A percentile compares a stretch with the other conserved stretches of the same genome.
Conservation (phyloP, 345 rosid genomes). For the Bruguiera sexangula region DNA sequence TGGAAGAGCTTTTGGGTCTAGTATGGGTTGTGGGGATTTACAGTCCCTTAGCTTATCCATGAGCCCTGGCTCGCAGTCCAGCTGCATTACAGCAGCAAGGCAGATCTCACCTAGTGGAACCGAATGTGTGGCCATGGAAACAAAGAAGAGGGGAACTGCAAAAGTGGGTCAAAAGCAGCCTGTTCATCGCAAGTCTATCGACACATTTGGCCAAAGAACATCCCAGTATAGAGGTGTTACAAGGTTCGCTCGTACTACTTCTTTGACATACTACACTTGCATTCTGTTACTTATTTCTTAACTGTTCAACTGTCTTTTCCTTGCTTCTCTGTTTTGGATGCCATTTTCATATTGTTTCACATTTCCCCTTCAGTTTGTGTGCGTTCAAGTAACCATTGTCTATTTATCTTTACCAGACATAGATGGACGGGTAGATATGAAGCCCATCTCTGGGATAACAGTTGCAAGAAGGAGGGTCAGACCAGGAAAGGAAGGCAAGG, state of each 20-base stretch:
- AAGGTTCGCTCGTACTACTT: constrained; percentile 37
- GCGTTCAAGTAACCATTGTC: constrained; percentile 2
- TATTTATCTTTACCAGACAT: constrained; percentile 37
- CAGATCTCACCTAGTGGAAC: constrained; percentile 32
- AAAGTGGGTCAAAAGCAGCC: constrained; percentile 61
- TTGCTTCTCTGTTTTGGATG: neutral
- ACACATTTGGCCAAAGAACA: constrained; percentile 82
- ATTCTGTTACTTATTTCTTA: neutral
- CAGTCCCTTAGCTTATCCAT: constrained; percentile 44
- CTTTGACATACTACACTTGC: neutral
- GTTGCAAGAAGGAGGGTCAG: constrained; percentile 91
- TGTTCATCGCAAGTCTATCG: constrained; percentile 72
- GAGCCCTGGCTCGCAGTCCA: constrained; percentile 55
- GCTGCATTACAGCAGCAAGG: constrained; percentile 35
- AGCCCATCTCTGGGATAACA: constrained; percentile 87
- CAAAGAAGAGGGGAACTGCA: constrained; percentile 56
- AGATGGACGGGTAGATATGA: constrained; percentile 90
- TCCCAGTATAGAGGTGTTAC: constrained; percentile 97
- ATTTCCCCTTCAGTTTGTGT: neutral
- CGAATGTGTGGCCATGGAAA: constrained; percentile 38
- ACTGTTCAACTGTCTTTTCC: neutral
- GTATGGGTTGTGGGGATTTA: constrained; percentile 33
- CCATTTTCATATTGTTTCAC: neutral
- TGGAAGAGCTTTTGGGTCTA: constrained; percentile 19
- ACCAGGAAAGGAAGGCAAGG: constrained; percentile 93